These are phyloP conservation scores for Pyrenochaeta sp. DNA, from an alignment of 2,329 filamentous ascomycete genomes.

Conservation along the genomic window DNA sequence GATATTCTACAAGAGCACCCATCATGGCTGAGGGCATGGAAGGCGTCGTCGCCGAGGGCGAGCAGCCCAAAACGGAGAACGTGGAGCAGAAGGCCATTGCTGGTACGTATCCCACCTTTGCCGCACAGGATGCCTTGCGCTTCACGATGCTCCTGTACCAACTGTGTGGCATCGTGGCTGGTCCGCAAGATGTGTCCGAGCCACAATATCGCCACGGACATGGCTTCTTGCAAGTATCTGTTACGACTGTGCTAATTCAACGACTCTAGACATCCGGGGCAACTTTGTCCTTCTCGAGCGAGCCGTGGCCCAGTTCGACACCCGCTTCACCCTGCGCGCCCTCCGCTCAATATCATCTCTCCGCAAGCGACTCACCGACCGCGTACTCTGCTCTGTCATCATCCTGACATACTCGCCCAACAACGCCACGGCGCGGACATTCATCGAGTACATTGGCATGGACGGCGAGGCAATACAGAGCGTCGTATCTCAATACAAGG, in stretches of 20 bases:
- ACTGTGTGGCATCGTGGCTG: slow-evolving; percentile 26
- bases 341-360: slow-evolving; percentile 95
- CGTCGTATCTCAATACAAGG: slow-evolving; percentile 63
- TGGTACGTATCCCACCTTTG: slow-evolving; percentile 37
- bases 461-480: slow-evolving; percentile 70
- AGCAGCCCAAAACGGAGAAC: slow-evolving; percentile 52
- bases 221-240: slow-evolving; percentile 39
- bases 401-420: slow-evolving; percentile 79
- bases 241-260: slow-evolving; percentile 42
- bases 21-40: slow-evolving; percentile 62
- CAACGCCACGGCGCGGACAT: slow-evolving; percentile 71
- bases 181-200: slow-evolving; percentile 38
- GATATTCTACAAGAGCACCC: slow-evolving; percentile 23
- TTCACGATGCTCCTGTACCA: slow-evolving; percentile 32
- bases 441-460: slow-evolving; percentile 75
- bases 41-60: slow-evolving; percentile 53
- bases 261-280: slow-evolving; percentile 82
- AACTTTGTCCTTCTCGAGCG: slow-evolving; percentile 93
- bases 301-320: slow-evolving; percentile 91
- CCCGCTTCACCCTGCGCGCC: slow-evolving; percentile 92
- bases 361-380: slow-evolving; percentile 86
- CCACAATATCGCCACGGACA: slow-evolving; percentile 40
- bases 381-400: slow-evolving; percentile 82
- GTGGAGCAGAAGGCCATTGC: slow-evolving; percentile 51
- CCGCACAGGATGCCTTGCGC: slow-evolving; percentile 26